phyloP scores from a whole-genome alignment of 768 basidiomycete species.

The Crucibulum laeve region DNA sequence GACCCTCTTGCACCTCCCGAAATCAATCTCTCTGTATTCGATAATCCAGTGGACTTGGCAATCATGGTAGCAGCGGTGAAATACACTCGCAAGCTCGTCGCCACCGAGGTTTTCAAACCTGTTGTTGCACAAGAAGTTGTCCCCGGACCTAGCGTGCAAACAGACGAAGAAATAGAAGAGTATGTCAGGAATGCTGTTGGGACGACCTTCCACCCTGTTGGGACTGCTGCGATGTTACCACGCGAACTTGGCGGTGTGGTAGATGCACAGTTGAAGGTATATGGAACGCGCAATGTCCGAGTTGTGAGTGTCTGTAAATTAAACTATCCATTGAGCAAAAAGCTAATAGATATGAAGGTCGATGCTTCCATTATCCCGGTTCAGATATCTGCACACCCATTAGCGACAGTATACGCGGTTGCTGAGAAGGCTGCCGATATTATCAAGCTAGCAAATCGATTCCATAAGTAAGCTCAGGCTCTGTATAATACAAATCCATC shows the following conservation, averaged over 20 bases:
- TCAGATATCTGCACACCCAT: slow-evolving; percentile 22
- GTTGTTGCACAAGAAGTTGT: slow-evolving; percentile 19
- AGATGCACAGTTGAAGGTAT: slow-evolving; percentile 26
- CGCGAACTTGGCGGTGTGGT: slow-evolving; percentile 25
- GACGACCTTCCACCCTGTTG: slow-evolving; percentile 57
- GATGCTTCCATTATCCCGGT: slow-evolving; percentile 31
- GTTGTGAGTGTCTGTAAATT: slow-evolving; percentile 8
- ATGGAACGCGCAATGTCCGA: slow-evolving; percentile 13
- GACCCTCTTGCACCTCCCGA: neutral
- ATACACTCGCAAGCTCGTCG: neutral
- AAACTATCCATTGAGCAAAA: neutral
- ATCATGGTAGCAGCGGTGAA: neutral
- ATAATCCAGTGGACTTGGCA: neutral
- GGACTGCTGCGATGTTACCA: slow-evolving; percentile 25
- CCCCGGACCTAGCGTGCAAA: slow-evolving; percentile 32
- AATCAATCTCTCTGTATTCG: neutral
- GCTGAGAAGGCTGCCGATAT: slow-evolving; percentile 11
- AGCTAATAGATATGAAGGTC: neutral
- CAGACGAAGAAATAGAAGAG: slow-evolving; percentile 51
- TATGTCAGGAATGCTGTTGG: slow-evolving; percentile 40
- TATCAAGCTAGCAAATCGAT: too few species aligned
- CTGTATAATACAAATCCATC: too few species aligned
- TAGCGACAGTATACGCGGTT: slow-evolving; percentile 12
- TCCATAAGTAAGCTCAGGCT: too few species aligned
- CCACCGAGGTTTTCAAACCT: neutral